Evolutionary conservation across 73 alveolate species (phyloP).

Genomic region (Stentor coeruleus): DNA sequence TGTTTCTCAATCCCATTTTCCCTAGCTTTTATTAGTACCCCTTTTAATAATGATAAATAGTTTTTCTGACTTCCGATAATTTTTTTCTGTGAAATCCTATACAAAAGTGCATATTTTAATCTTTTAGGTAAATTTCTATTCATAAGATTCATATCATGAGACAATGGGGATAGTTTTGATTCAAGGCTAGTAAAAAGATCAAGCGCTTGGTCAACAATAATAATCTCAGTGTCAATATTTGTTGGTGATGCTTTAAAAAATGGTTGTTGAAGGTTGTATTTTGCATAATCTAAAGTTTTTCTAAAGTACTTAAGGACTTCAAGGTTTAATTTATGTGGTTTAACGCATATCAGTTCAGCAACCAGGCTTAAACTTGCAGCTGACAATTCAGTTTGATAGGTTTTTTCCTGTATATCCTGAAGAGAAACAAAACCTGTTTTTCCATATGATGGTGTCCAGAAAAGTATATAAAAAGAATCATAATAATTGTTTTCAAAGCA

Average conservation of each 20-base stretch:
- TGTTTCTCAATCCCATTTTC: neutral
- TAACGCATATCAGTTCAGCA: neutral
- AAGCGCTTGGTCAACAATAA: neutral
- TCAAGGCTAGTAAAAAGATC: constrained; percentile 10
- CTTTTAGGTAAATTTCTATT: neutral
- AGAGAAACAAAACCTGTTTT: neutral
- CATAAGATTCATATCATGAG: neutral
- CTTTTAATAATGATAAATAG: neutral
- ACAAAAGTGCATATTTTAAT: neutral
- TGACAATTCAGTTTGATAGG: neutral
- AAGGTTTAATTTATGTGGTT: neutral
- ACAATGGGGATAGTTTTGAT: neutral
- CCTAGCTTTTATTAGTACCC: neutral
- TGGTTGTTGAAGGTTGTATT: neutral
- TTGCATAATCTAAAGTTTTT: neutral
- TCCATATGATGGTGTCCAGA: neutral
- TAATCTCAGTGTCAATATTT: neutral
- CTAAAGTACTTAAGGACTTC: neutral
- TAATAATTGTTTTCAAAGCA: neutral
- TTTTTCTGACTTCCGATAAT: neutral
- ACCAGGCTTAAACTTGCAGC: neutral
- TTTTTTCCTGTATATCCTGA: neutral
- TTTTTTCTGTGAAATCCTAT: neutral
- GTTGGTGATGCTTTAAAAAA: neutral
- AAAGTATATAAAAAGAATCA: constrained; percentile 29